These are phyloP conservation scores for Sphagnurus paluster DNA, from an alignment of 1,284 basidiomycete genomes.

Conservation along the genomic window DNA sequence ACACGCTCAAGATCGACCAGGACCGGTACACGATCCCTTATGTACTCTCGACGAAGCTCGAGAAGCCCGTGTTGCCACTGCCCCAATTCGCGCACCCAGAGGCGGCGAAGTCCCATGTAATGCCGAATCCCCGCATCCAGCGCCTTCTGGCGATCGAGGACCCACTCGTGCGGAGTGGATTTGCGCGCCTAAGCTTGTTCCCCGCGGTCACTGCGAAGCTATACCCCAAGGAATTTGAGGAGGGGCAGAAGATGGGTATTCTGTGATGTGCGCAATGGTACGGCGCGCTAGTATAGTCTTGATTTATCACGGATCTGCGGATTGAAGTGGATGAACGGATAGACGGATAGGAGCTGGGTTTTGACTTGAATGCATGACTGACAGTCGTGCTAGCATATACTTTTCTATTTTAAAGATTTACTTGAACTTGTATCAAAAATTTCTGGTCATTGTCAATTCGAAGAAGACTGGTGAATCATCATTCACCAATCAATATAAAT, in stretches of 20 bases:
- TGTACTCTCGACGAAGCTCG: slow-evolving; percentile 27
- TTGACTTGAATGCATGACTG: no score
- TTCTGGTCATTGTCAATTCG: no score
- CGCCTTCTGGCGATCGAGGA: slow-evolving; percentile 25
- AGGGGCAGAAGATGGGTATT: slow-evolving; percentile 21
- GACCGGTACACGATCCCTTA: slow-evolving; percentile 29
- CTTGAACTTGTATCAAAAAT: no score
- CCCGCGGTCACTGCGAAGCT: slow-evolving; percentile 25
- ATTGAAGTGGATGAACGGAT: no score
- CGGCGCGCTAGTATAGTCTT: no score
- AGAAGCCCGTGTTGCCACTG: slow-evolving; percentile 24
- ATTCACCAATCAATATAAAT: no score
- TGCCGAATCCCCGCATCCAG: slow-evolving; percentile 24
- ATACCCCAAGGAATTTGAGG: slow-evolving; percentile 25
- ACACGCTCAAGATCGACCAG: slow-evolving; percentile 27
- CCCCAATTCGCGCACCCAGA: slow-evolving; percentile 23
- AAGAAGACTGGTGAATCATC: no score
- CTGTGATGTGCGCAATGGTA: slow-evolving; percentile 11
- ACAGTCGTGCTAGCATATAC: no score
- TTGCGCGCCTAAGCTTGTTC: slow-evolving; percentile 27
- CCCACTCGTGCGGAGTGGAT: slow-evolving; percentile 27
- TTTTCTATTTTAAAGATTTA: no score
- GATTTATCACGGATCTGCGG: no score
- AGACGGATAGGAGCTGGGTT: no score
- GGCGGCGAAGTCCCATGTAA: slow-evolving; percentile 22